These are phyloP conservation scores for Capronia americana DNA, from an alignment of 2,329 filamentous ascomycete species.

Conservation along the genomic window DNA sequence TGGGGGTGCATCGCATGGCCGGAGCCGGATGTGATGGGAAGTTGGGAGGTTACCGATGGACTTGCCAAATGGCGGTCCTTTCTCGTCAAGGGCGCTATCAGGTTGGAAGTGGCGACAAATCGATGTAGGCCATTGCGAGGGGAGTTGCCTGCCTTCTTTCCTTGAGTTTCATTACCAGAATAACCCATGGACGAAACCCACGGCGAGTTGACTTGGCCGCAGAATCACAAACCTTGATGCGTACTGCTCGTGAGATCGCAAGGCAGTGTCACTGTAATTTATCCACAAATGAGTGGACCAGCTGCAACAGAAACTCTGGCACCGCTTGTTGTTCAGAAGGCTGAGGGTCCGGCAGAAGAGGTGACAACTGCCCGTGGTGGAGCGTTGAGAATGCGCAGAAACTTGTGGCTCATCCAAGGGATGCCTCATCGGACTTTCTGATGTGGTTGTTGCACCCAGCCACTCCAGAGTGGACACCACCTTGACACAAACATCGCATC, in stretches of 20 bases:
- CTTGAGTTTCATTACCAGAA: too few species aligned
- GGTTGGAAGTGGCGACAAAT: slow-evolving; percentile 46
- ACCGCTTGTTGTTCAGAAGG: too few species aligned
- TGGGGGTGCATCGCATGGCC: slow-evolving; percentile 47
- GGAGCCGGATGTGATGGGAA: slow-evolving; percentile 43
- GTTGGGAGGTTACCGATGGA: slow-evolving; percentile 49
- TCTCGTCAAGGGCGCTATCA: slow-evolving; percentile 45
- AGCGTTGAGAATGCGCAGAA: too few species aligned
- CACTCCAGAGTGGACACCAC: neutral
- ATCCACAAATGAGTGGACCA: too few species aligned
- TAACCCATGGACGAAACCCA: too few species aligned
- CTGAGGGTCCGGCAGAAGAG: neutral
- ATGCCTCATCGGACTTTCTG: too few species aligned
- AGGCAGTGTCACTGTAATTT: too few species aligned
- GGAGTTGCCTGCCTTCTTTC: slow-evolving; percentile 40
- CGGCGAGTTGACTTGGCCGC: too few species aligned
- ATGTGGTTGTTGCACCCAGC: neutral
- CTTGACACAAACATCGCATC: neutral
- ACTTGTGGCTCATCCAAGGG: neutral
- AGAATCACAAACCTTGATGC: too few species aligned
- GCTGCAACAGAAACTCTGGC: neutral
- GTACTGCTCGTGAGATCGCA: too few species aligned
- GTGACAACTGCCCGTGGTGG: too few species aligned
- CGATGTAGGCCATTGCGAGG: slow-evolving; percentile 46
- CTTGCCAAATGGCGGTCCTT: slow-evolving; percentile 49